These are phyloP conservation scores for Petunia secreta DNA, from an alignment of 257 asterid species.

Conservation along the genomic window DNA sequence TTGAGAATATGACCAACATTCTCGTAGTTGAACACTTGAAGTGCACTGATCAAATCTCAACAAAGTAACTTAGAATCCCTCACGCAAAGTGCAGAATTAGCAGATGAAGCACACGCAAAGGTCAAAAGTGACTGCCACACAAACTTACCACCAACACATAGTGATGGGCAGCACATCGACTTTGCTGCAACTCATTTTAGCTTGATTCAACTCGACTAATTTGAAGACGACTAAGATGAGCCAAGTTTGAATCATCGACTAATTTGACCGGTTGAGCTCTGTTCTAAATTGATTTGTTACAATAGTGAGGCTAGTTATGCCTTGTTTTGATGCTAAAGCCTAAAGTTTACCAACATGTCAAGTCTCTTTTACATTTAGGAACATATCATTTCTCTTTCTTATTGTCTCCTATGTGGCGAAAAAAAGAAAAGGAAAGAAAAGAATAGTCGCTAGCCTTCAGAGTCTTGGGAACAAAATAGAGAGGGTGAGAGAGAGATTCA, in stretches of 20 bases:
- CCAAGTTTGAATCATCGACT: not conserved
- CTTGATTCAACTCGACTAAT: not conserved
- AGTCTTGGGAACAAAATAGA: not conserved
- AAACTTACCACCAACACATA: not conserved
- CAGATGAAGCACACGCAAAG: conserved; percentile 2
- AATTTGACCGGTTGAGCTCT: not conserved
- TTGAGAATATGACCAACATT: not conserved
- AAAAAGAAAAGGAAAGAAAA: not conserved
- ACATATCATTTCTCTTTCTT: not conserved
- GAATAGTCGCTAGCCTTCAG: conserved; percentile 3
- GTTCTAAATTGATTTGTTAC: not conserved
- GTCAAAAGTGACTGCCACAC: not conserved
- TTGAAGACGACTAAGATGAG: not conserved
- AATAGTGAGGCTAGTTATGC: not conserved
- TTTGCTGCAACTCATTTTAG: too few relatives aligned
- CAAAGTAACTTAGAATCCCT: not conserved
- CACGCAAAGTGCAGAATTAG: not conserved
- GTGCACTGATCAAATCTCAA: not conserved
- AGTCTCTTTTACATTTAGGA: not conserved
- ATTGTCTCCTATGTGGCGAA: not conserved
- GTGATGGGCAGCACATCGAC: too few relatives aligned
- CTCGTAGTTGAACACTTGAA: not conserved
- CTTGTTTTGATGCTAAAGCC: not conserved
- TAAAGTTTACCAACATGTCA: not conserved
- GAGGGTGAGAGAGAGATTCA: not conserved